Evolutionary conservation across 2,329 filamentous ascomycete species (phyloP).

Genomic region (Aspergillus ibericus): DNA sequence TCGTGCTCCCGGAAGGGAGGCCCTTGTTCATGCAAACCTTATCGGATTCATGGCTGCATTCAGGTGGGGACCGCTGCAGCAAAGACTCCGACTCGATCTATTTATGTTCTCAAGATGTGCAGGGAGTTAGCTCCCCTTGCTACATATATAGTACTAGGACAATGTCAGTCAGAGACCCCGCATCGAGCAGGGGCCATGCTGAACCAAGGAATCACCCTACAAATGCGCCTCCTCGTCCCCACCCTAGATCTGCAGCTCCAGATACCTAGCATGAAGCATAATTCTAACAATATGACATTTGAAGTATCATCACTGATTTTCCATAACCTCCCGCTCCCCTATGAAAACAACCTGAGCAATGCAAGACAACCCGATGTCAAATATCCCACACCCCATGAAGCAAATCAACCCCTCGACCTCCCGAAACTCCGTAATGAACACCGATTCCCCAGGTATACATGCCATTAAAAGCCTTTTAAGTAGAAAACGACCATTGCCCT

Average conservation of each 20-base stretch:
- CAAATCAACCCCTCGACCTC: neutral
- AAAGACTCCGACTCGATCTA: neutral
- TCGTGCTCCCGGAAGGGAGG: neutral
- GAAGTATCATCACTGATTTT: neutral
- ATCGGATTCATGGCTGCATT: conserved; percentile 1
- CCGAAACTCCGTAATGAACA: conserved; percentile 4
- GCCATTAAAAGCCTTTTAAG: neutral
- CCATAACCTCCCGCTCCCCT: neutral
- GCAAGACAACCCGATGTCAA: neutral
- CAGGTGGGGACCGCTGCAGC: neutral
- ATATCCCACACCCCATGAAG: neutral
- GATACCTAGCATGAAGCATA: neutral
- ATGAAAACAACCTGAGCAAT: neutral
- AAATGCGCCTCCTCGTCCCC: neutral
- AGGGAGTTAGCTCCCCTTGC: neutral
- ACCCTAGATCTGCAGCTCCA: neutral
- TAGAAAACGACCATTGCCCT: neutral
- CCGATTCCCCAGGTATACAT: neutral
- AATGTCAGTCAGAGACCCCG: too few relatives aligned
- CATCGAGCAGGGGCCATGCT: neutral
- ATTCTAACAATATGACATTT: neutral
- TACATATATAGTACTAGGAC: too few relatives aligned
- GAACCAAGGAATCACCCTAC: too few relatives aligned
- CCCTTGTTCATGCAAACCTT: neutral
- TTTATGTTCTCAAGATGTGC: neutral